phyloP scores from a whole-genome alignment of 768 basidiomycete genomes.

The Tricholoma sp. region DNA sequence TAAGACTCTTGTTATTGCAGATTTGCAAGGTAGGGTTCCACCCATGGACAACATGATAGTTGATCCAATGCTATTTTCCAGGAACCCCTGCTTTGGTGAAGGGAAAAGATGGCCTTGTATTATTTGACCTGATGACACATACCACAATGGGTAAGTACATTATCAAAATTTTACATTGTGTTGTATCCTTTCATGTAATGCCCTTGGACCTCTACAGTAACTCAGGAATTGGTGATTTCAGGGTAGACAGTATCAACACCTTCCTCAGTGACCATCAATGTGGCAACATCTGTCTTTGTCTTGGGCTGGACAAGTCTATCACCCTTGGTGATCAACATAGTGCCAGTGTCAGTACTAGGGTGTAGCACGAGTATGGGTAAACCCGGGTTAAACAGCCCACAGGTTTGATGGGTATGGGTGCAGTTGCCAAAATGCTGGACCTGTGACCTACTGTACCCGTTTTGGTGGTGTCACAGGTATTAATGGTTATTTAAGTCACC shows the following conservation, averaged over 20 bases:
- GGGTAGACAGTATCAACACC: not conserved
- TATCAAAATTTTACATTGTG: not conserved
- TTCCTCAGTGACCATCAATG: not conserved
- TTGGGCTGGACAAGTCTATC: not conserved
- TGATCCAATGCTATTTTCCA: not conserved
- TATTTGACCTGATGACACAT: slow-evolving; percentile 17
- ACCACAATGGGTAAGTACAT: slow-evolving; percentile 8
- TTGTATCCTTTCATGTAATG: not conserved
- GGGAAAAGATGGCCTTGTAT: slow-evolving; percentile 7
- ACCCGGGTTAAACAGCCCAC: too few relatives aligned
- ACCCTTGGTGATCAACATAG: not conserved
- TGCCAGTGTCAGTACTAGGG: too few relatives aligned
- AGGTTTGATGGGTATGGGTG: too few relatives aligned
- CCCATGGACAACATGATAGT: not conserved
- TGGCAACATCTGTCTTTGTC: not conserved
- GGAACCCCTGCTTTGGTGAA: slow-evolving; percentile 7
- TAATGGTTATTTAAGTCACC: too few relatives aligned
- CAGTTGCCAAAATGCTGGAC: too few relatives aligned
- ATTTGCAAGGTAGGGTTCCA: not conserved
- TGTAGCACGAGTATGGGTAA: too few relatives aligned
- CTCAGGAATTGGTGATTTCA: not conserved
- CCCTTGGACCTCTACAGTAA: not conserved
- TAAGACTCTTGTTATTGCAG: not conserved
- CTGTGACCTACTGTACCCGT: too few relatives aligned
- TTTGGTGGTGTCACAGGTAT: too few relatives aligned